These are phyloP conservation scores for Globisporangium takayamanum DNA, from an alignment of 352 stramenopile genomes.

Conservation along the genomic window DNA sequence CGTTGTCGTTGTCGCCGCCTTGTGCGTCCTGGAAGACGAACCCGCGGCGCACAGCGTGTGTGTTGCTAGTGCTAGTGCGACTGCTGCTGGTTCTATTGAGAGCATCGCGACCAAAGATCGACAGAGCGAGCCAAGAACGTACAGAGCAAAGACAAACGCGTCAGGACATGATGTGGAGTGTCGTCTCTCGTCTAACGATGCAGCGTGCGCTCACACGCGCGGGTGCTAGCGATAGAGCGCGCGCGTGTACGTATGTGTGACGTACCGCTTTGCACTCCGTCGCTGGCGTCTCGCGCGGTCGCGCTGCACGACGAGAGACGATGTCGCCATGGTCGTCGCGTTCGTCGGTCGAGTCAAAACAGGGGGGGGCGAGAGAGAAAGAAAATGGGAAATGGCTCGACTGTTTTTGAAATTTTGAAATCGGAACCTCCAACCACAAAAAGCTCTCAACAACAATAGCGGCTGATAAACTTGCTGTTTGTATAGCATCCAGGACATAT, in stretches of 20 bases:
- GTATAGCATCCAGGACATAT: too few relatives aligned
- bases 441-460: too few relatives aligned
- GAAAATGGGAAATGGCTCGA: not conserved
- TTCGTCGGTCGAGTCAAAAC: not conserved
- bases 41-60: slow-evolving; percentile 24
- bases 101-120: too few relatives aligned
- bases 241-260: not conserved
- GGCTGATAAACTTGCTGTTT: not conserved
- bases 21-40: slow-evolving; percentile 41
- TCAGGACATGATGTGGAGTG: not conserved
- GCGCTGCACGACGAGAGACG: slow-evolving; percentile 52
- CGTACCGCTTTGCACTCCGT: slow-evolving; percentile 31
- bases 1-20: slow-evolving; percentile 14
- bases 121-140: not conserved
- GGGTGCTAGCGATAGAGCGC: not conserved
- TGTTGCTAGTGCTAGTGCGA: slow-evolving; percentile 15
- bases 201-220: not conserved
- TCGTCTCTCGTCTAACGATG: too few relatives aligned
- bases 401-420: slow-evolving; percentile 7
- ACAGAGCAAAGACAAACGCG: slow-evolving; percentile 2
- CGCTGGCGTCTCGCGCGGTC: slow-evolving; percentile 42
- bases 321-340: slow-evolving; percentile 6
- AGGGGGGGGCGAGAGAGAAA: not conserved
- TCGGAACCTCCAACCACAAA: too few relatives aligned
- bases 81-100: slow-evolving; percentile 8